Percentiles rank a stretch among this genome's conserved stretches.
phyloP scores from a whole-genome alignment of 768 basidiomycete species.

The Vararia minispora region DNA sequence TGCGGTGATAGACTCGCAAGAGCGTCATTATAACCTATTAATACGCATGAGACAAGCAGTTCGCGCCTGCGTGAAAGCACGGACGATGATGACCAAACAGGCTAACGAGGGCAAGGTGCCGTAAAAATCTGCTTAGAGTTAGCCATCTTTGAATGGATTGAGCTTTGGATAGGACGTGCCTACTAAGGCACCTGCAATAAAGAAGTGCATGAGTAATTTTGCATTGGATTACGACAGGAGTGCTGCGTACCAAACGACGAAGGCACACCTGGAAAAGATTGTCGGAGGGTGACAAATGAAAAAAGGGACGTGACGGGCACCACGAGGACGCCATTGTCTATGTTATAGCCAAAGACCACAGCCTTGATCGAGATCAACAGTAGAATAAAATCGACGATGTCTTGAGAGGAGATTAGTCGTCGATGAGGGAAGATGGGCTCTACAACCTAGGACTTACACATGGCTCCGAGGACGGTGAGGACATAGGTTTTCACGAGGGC shows the following conservation, averaged over 20 bases:
- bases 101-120: constrained; percentile 8
- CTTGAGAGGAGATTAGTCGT: background rate
- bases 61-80: too few relatives aligned
- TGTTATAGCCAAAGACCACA: constrained; percentile 14
- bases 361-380: constrained; percentile 7
- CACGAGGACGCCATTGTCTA: constrained; percentile 14
- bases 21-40: too few relatives aligned
- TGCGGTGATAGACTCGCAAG: too few relatives aligned
- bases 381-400: constrained; percentile 5
- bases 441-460: constrained; percentile 10
- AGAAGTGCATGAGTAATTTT: too few relatives aligned
- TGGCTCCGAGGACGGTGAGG: constrained; percentile 5
- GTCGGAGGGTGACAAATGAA: constrained; percentile 17
- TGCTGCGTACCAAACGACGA: constrained; percentile 17
- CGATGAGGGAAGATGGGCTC: background rate
- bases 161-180: background rate
- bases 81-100: constrained; percentile 7
- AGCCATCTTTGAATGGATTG: too few relatives aligned
- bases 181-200: too few relatives aligned
- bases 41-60: too few relatives aligned
- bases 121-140: too few relatives aligned
- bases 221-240: too few relatives aligned
- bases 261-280: constrained; percentile 17
- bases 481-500: constrained; percentile 6
- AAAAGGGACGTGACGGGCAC: constrained; percentile 18